Evolutionary conservation across 179 eudicot species (phyloP), one percentile per base, ranked within the genome.

Genomic region (Carnegiea gigantea): DNA sequence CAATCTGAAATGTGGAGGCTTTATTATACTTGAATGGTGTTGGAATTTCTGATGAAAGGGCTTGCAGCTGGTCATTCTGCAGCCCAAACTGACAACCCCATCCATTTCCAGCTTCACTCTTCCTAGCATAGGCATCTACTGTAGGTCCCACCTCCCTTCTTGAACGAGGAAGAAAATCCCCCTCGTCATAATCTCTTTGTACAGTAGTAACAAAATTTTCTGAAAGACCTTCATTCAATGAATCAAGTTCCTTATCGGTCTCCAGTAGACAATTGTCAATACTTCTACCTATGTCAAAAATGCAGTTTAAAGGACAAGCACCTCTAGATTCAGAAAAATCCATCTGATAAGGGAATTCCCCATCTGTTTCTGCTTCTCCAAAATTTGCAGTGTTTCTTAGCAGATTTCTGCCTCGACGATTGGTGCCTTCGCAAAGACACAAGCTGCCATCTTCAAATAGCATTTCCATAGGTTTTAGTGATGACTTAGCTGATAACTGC

Each of bases 31-130:
- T 44, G 48, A 82, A 76, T n/a, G 89, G 64, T 36, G 79, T 81
- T 78, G 82, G 72, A 74, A 75, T 81, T 83, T 84, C 83, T 86
- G 83, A 46, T 73, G 86, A 86, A 86, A 90, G 88, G 81, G 80
- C 82, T 70, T 54, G 81, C 78, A 86, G 57, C 83, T 54, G 36
- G 48, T 73, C 84, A 83, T 73, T 38, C 80, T 76, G 73, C 15
- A 64, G 81, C 57, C 23, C 70, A 54, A 64, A 44, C 79, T 77
- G 73, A 43, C 44, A 73, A 65, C 57, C 57, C 62, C 76, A 80
- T 62, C 78, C 82, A 71, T 53, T 53, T 53, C 72, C 77, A 74
- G 77, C 80, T 60, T 75, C 81, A 80, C 46, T 48, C 68, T 59
- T 82, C 70, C 76, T 75, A 84, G 67, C 73, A 59, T 80, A 24